Conservation (phyloP, 2,329 filamentous ascomycete genomes). For the Sclerotinia borealis region DNA sequence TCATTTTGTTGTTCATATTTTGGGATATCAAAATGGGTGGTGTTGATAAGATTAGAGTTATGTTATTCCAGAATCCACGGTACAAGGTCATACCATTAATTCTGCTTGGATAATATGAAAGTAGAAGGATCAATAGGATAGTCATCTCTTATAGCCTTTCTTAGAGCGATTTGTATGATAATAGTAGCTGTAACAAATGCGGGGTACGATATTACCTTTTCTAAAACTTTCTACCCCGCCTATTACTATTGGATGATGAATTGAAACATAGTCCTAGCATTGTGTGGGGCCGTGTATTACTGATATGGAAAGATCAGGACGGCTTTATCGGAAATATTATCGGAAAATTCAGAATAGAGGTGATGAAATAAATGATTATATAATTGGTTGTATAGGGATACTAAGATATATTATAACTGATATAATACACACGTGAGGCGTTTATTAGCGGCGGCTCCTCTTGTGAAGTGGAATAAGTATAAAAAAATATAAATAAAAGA, state of each 20-base stretch:
- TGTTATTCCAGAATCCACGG: not conserved
- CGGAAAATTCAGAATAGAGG: too few relatives aligned
- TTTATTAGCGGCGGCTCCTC: too few relatives aligned
- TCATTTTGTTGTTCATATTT: not conserved
- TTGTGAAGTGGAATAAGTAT: too few relatives aligned
- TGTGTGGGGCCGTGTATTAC: too few relatives aligned
- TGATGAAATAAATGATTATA: too few relatives aligned
- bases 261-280: too few relatives aligned
- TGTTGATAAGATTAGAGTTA: not conserved
- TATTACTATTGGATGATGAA: not conserved
- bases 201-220: not conserved
- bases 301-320: too few relatives aligned
- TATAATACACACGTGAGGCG: too few relatives aligned
- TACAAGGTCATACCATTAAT: not conserved
- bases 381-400: too few relatives aligned
- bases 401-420: too few relatives aligned
- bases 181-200: not conserved
- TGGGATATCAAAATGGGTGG: not conserved
- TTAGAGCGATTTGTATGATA: not conserved
- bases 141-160: not conserved
- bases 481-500: too few relatives aligned
- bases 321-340: too few relatives aligned
- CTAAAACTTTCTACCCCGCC: not conserved
- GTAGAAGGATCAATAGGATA: not conserved
- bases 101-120: not conserved